These are phyloP conservation scores for Penicillium atrosanguineum DNA, from an alignment of 495 filamentous ascomycete species.

Conservation along the genomic window DNA sequence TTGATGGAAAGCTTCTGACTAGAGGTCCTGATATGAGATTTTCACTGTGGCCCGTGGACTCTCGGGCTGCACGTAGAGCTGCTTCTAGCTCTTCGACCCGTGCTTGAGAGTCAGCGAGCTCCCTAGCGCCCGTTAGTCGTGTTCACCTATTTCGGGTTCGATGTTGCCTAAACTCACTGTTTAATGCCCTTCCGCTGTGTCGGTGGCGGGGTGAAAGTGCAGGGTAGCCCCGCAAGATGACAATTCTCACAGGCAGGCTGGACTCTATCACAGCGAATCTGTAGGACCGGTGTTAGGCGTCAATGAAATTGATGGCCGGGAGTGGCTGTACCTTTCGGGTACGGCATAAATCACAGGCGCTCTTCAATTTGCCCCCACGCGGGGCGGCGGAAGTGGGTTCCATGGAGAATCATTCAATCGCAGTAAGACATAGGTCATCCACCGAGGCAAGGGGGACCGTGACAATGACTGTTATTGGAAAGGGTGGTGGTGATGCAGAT, in stretches of 20 bases:
- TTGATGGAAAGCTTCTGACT: not conserved
- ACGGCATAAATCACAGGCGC: conserved; percentile 29
- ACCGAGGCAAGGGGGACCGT: too few species aligned
- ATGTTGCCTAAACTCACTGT: conserved; percentile 15
- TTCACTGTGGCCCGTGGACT: not conserved
- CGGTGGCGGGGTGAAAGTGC: conserved; percentile 18
- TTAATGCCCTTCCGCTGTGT: conserved; percentile 16
- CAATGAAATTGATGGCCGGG: not conserved
- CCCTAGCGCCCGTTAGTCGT: conserved; percentile 14
- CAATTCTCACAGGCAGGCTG: conserved; percentile 31
- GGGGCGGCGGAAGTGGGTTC: conserved; percentile 5
- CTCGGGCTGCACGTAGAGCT: conserved; percentile 6
- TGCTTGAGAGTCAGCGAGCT: conserved; percentile 23
- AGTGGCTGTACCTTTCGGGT: conserved; percentile 17
- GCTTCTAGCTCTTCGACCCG: conserved; percentile 22
- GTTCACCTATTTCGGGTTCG: not conserved
- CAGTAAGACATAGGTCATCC: not conserved
- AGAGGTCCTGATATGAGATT: too few species aligned
- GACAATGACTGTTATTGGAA: too few species aligned
- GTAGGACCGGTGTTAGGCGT: not conserved
- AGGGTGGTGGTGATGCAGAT: not conserved
- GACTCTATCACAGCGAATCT: conserved; percentile 30
- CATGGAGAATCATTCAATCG: conserved; percentile 1
- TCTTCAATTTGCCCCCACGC: conserved; percentile 14
- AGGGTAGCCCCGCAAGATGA: conserved; percentile 18